Conservation (phyloP, 140 eudicot genomes). For the Anethum foeniculum region DNA sequence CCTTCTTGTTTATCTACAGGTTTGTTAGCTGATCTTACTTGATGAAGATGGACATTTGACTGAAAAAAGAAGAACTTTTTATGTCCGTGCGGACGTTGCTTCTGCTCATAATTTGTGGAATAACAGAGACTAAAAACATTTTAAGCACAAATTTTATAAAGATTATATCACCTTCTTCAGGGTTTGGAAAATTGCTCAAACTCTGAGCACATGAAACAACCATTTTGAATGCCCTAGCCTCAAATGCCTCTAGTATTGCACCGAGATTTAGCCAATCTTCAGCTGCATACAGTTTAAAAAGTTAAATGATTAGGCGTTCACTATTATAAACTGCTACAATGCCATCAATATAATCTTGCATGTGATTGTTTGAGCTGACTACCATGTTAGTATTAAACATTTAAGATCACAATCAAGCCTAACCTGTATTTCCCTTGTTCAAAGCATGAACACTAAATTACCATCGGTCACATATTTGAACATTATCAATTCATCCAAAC, state of each 20-base stretch:
- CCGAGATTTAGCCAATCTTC: constrained; percentile 81
- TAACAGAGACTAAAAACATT: not conserved
- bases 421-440: not conserved
- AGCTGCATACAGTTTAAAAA: constrained; percentile 43
- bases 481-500: not conserved
- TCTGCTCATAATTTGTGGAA: not conserved
- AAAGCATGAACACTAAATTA: not conserved
- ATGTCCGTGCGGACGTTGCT: not conserved
- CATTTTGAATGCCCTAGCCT: constrained; percentile 89
- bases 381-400: not conserved
- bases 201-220: constrained; percentile 48
- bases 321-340: not conserved
- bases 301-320: not conserved
- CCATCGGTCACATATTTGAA: constrained; percentile 5
- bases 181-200: constrained; percentile 57
- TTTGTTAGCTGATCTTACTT: too few species aligned
- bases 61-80: not conserved
- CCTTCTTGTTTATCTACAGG: too few species aligned
- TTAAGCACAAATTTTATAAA: not conserved
- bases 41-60: too few species aligned
- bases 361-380: not conserved
- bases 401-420: not conserved
- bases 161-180: constrained; percentile 64
- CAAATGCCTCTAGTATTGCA: constrained; percentile 70
- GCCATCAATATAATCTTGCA: not conserved